phyloP scores from a whole-genome alignment of 139 green algal genomes.

The Marvania coccoides region DNA sequence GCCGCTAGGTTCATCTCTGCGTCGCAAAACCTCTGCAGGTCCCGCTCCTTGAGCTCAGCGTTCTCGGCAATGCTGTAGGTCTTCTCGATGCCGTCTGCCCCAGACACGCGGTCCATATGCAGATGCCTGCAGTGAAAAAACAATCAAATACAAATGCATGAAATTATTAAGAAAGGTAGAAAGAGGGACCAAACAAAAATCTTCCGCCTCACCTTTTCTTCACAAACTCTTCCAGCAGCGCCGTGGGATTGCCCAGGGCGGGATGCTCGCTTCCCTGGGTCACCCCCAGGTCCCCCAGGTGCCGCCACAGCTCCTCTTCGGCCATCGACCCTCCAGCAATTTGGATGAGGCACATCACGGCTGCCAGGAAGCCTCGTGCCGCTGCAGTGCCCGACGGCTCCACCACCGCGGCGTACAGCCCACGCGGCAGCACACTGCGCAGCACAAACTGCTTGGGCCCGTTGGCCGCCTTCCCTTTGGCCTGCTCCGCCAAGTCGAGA shows the following conservation, averaged over 20 bases:
- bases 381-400: neutral
- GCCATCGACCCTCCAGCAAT: slow-evolving; percentile 15
- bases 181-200: neutral
- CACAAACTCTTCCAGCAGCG: slow-evolving; percentile 11
- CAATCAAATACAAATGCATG: neutral
- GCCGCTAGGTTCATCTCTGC: no score
- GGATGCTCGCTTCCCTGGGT: slow-evolving; percentile 1
- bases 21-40: no score
- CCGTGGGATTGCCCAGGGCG: neutral
- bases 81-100: neutral
- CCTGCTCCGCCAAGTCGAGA: slow-evolving; percentile 11
- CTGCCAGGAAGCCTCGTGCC: slow-evolving; percentile 6
- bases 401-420: neutral
- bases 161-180: neutral
- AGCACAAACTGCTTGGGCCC: slow-evolving; percentile 26
- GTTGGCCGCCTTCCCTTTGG: slow-evolving; percentile 7
- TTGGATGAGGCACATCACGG: slow-evolving; percentile 21
- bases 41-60: no score
- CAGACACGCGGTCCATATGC: slow-evolving; percentile 6
- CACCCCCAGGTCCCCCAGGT: slow-evolving; percentile 19
- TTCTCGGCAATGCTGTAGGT: slow-evolving; percentile 15
- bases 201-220: neutral
- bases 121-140: slow-evolving; percentile 9
- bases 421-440: slow-evolving; percentile 9
- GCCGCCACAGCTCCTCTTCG: neutral